Base-by-base conservation (phyloP, 805 yeast genomes). In the Wickerhamiella musiphila region DNA sequence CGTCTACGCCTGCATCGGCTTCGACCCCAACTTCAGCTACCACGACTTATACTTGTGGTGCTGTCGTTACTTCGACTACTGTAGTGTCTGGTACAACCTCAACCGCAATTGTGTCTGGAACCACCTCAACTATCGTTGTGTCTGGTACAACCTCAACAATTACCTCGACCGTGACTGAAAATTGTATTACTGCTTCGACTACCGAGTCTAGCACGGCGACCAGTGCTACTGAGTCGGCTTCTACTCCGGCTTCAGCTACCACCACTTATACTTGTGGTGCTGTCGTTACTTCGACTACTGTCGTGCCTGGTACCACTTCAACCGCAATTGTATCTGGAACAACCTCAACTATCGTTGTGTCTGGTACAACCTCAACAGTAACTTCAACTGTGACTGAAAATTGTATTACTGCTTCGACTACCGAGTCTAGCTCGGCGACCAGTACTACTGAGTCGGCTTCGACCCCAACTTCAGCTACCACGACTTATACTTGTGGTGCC, bases 221-320 rank as follows among this genome's bases (percentile, higher is more conserved):
- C 21, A 19, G 9, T 6, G 9, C 21, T 19, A 9, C 21, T 6
- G 6, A 6, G 9, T 7, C 21, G 9, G 21, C 9, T 7, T 19
- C 21, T 19, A n/a, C n/a, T n/a, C n/a, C n/a, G n/a, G n/a, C n/a
- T n/a, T n/a, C n/a, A n/a, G n/a, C n/a, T n/a, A n/a, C n/a, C 16
- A 17, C 28, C 6, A 14, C 28, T 18, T 33, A 33, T 23, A 35
- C 41, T 15, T 38, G 39, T 19, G 36, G 33, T 13, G 34, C 40
- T 14, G 33, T 28, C 14, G 19, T 32, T 5, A 34, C 37, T 14
- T 36, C n/a, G 5, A 19, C 27, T 9, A 6, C 17, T 16, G 11
- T 11, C 11, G 16, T 19, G 18, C 15, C 32, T 11, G 16, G 27
- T 5, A 6, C 29, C 14, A 8, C 32, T n/a, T 14, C 18, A 5